These are phyloP conservation scores for Pezicula carpinea DNA, from an alignment of 2,329 filamentous ascomycete genomes.

Conservation along the genomic window DNA sequence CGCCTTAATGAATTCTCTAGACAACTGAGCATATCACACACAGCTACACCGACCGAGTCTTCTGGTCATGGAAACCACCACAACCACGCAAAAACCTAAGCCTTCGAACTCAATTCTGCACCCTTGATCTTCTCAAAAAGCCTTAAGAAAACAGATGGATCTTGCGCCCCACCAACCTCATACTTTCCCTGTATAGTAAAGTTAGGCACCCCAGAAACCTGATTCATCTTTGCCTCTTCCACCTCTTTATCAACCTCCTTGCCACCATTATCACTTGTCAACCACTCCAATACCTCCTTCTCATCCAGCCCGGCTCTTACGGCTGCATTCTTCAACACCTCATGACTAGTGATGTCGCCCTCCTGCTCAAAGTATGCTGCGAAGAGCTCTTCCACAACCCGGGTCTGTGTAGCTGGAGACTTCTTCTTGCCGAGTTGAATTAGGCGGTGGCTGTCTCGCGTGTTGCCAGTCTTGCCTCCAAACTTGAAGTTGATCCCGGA, in stretches of 20 bases:
- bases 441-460: slow-evolving; percentile 73
- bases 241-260: slow-evolving; percentile 31
- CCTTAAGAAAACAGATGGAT: slow-evolving; percentile 60
- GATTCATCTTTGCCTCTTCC: slow-evolving; percentile 36
- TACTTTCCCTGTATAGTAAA: slow-evolving; percentile 67
- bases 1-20: too few species aligned
- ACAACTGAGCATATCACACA: too few species aligned
- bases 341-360: slow-evolving; percentile 56
- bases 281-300: slow-evolving; percentile 47
- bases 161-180: slow-evolving; percentile 68
- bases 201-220: slow-evolving; percentile 65
- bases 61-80: too few species aligned
- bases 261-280: slow-evolving; percentile 50
- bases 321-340: slow-evolving; percentile 47
- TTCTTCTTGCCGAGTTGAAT: slow-evolving; percentile 63
- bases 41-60: too few species aligned
- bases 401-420: slow-evolving; percentile 47
- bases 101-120: slow-evolving; percentile 21
- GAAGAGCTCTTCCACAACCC: slow-evolving; percentile 60
- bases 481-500: slow-evolving; percentile 73
- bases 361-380: slow-evolving; percentile 61
- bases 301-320: slow-evolving; percentile 49
- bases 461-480: slow-evolving; percentile 68
- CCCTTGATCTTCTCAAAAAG: slow-evolving; percentile 53
- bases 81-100: slow-evolving; percentile 3